Evolutionary conservation across 164 flowering plant species (phyloP).

Genomic region (Warburgia ugandensis): DNA sequence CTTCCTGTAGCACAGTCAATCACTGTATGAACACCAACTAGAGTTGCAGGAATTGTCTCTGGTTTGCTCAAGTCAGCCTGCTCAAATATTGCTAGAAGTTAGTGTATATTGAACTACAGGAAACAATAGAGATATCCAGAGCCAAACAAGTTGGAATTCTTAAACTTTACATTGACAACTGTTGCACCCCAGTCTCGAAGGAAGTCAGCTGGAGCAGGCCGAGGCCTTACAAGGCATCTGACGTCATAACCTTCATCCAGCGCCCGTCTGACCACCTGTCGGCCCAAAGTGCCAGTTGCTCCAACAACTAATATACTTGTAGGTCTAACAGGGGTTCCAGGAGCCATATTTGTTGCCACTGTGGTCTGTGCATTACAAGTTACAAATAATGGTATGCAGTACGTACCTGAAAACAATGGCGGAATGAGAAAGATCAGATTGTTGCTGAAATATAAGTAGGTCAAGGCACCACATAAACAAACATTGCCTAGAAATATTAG

Average conservation of each 20-base stretch:
- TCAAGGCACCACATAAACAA: too few species aligned
- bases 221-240: conserved; percentile 87
- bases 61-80: conserved; percentile 97
- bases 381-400: conserved; percentile 15
- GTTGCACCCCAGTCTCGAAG: conserved; percentile 99
- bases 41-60: conserved; percentile 90
- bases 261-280: conserved; percentile 89
- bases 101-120: neutral
- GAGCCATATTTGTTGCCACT: conserved; percentile 54
- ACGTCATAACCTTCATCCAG: conserved; percentile 97
- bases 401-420: conserved; percentile 24
- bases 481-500: too few species aligned
- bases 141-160: neutral
- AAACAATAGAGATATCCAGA: neutral
- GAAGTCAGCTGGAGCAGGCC: conserved; percentile 97
- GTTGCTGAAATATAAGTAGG: neutral
- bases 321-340: conserved; percentile 91
- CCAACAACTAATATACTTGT: conserved; percentile 91
- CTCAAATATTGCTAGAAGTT: conserved; percentile 12
- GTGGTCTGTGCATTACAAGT: conserved; percentile 36
- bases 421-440: neutral
- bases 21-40: conserved; percentile 88
- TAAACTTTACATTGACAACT: conserved; percentile 69
- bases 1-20: conserved; percentile 99
- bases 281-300: conserved; percentile 94